Percentiles rank a stretch among this genome's conserved stretches.
These are phyloP conservation scores for Ogataea nitratoaversa DNA, from an alignment of 805 yeast species.

Conservation along the genomic window DNA sequence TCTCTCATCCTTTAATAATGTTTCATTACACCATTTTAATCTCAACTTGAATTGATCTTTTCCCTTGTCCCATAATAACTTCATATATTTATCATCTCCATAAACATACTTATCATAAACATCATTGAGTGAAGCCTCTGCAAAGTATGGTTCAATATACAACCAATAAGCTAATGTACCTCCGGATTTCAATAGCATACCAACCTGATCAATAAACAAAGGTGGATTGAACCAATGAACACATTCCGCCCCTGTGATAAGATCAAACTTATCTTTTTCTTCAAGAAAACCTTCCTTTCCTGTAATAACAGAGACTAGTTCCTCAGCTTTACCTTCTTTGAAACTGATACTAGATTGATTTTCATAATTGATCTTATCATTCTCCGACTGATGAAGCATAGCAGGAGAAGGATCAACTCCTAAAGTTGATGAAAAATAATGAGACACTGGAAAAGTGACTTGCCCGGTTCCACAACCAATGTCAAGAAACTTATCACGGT, in stretches of 20 bases:
- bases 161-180: slow-evolving; percentile 79
- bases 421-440: slow-evolving; percentile 43
- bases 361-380: slow-evolving; percentile 4
- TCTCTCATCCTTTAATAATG: slow-evolving; percentile 20
- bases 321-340: slow-evolving; percentile 22
- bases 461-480: slow-evolving; percentile 81
- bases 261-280: slow-evolving; percentile 39
- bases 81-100: slow-evolving; percentile 43
- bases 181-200: slow-evolving; percentile 43
- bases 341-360: background rate
- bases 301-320: slow-evolving; percentile 14
- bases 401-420: slow-evolving; percentile 60
- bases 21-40: slow-evolving; percentile 16
- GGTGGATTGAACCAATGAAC: slow-evolving; percentile 70
- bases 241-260: slow-evolving; percentile 74
- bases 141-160: slow-evolving; percentile 61
- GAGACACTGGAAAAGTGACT: slow-evolving; percentile 52
- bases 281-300: background rate
- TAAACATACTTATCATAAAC: slow-evolving; percentile 49
- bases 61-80: slow-evolving; percentile 47
- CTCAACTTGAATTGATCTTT: slow-evolving; percentile 33
- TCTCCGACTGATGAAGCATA: slow-evolving; percentile 47
- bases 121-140: slow-evolving; percentile 47
- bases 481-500: slow-evolving; percentile 45
- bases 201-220: slow-evolving; percentile 33